Base-by-base conservation (phyloP, 2,329 filamentous ascomycete species). In the Aureobasidium musti region DNA sequence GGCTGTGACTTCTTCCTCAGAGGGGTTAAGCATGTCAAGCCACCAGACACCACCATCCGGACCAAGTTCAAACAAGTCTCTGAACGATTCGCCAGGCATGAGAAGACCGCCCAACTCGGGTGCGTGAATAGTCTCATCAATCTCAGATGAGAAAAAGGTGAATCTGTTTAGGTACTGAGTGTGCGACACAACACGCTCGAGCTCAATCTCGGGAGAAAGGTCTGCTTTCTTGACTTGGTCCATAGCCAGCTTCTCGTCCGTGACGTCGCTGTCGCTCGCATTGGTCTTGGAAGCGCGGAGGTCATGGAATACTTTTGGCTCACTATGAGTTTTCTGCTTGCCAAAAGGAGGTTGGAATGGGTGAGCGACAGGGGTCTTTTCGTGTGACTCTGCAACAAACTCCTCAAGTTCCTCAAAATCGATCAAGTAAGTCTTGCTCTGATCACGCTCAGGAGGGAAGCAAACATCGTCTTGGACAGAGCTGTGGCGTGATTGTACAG, bases 141-240 rank as follows among this genome's bases (percentile, higher is more conserved):
- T 90, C 65, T 95, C 91, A 0, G 95, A 97, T 0, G 93, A 97
- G 79, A 99, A 99, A 80, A 98, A 97, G 69, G 93, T 95, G 81
- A 96, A 98, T 5, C 94, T 87, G 75, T 93, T 95, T 37, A 86
- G 84, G 41, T 74, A 72, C 23, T 74, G 72, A 7, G 67, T 68
- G 52, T 70, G 69, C 68, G 72, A 73, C 10, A 68, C 59, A 13
- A 70, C 69, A 21, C 69, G 69, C 45, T 71, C 67, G 10, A 76
- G 63, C 30, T 69, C 67, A 17, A 71, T 69, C 3, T 72, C 72
- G 14, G 70, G 72, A 13, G 66, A 74, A n/a, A 74, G 71, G 41
- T 53, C 50, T 35, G 76, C 69, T 6, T 76, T 54, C 26, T 56
- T 47, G 33, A 14, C 10, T 63, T 83, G 81, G 30, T 82, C 79